These are phyloP conservation scores for Aspergillus taichungensis DNA, from an alignment of 495 filamentous ascomycete genomes.

Conservation along the genomic window DNA sequence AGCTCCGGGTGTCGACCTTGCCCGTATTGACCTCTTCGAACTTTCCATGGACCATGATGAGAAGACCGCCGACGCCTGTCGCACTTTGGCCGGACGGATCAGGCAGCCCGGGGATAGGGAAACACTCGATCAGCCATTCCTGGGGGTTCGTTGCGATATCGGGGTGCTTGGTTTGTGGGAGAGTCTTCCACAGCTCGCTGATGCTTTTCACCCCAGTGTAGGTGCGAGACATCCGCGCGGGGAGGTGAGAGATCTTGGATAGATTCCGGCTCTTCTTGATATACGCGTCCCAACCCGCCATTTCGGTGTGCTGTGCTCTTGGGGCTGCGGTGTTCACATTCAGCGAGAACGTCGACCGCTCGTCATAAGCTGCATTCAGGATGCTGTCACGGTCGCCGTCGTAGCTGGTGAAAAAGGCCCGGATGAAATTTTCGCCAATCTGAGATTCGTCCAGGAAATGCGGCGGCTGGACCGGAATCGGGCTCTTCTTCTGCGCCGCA, in stretches of 20 bases:
- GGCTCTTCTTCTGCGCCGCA: slow-evolving; percentile 43
- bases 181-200: slow-evolving; percentile 50
- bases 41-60: slow-evolving; percentile 73
- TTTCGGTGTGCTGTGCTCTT: slow-evolving; percentile 35
- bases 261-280: slow-evolving; percentile 78
- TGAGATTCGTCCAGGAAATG: slow-evolving; percentile 68
- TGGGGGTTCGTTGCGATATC: slow-evolving; percentile 49
- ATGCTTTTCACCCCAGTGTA: slow-evolving; percentile 61
- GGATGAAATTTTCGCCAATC: slow-evolving; percentile 66
- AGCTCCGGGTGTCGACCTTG: slow-evolving; percentile 58
- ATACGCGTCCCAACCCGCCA: slow-evolving; percentile 59
- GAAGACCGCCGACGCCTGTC: slow-evolving; percentile 63
- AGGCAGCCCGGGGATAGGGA: slow-evolving; percentile 60
- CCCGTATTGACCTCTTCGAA: slow-evolving; percentile 62
- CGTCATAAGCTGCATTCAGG: slow-evolving; percentile 63
- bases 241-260: slow-evolving; percentile 51
- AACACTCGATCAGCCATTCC: slow-evolving; percentile 77
- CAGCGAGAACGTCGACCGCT: slow-evolving; percentile 67
- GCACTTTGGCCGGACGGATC: slow-evolving; percentile 59
- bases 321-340: slow-evolving; percentile 59
- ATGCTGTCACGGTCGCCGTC: slow-evolving; percentile 62
- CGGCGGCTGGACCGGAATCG: slow-evolving; percentile 59
- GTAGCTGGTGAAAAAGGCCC: slow-evolving; percentile 63
- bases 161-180: slow-evolving; percentile 73
- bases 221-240: slow-evolving; percentile 52